Conservation (phyloP, 1,284 basidiomycete genomes). For the Anthracocystis walkeri region DNA sequence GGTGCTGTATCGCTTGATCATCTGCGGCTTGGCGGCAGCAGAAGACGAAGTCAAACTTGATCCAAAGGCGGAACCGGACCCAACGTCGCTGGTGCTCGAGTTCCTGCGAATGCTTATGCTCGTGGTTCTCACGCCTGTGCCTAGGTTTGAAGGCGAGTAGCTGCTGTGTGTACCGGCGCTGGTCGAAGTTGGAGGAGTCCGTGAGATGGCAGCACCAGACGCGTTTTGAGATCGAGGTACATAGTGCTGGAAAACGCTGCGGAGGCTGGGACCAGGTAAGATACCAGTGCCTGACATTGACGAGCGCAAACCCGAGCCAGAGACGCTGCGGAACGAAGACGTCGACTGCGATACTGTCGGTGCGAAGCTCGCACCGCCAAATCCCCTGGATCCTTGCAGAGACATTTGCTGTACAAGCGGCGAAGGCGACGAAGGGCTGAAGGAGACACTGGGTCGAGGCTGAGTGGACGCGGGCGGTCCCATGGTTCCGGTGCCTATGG, state of each 20-base stretch:
- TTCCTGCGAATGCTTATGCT: slow-evolving; percentile 48
- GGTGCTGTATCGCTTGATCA: slow-evolving; percentile 62
- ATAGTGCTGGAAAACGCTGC: slow-evolving; percentile 56
- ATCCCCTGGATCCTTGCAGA: slow-evolving; percentile 19
- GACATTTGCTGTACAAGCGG: slow-evolving; percentile 58
- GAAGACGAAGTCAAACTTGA: slow-evolving; percentile 18
- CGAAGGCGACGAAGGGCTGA: slow-evolving; percentile 58
- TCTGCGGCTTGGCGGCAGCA: slow-evolving; percentile 49
- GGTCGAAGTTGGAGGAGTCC: slow-evolving; percentile 43
- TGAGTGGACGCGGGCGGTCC: slow-evolving; percentile 16
- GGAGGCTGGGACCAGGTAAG: slow-evolving; percentile 36
- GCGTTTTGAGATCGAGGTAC: slow-evolving; percentile 42
- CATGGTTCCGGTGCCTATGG: slow-evolving; percentile 10
- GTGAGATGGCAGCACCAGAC: slow-evolving; percentile 26
- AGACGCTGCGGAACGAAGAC: slow-evolving; percentile 31
- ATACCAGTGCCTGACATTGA: slow-evolving; percentile 20
- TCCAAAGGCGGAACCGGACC: slow-evolving; percentile 41
- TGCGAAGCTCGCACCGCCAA: slow-evolving; percentile 11
- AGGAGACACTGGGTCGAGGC: slow-evolving; percentile 45
- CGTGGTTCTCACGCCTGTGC: slow-evolving; percentile 23
- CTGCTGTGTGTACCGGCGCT: slow-evolving; percentile 25
- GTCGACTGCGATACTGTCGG: slow-evolving; percentile 14
- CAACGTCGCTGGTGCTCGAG: slow-evolving; percentile 44
- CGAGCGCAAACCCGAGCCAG: slow-evolving; percentile 40
- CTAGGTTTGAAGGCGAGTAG: slow-evolving; percentile 42